Base-by-base conservation (phyloP, 495 filamentous ascomycete species). In the Aspergillus funiculosus region DNA sequence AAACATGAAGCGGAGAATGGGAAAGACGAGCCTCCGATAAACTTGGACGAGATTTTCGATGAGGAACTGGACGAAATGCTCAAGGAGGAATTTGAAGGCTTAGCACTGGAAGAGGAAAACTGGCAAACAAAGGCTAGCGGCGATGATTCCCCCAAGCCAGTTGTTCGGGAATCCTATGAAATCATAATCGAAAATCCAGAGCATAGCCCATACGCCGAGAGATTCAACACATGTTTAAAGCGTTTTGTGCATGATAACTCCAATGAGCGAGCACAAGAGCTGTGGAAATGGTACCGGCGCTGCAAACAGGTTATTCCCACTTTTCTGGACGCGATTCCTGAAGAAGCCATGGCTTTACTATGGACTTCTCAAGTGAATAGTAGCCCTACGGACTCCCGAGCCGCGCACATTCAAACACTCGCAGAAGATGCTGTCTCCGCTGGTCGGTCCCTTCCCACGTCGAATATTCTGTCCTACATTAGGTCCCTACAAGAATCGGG, bases 391-490 rank as follows among this genome's bases (percentile, higher is more conserved):
- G 27, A 42, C 11, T 2, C 53, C 19, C 50, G 60, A 27, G 75
- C 81, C 61, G 61, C 67, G 9, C 81, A 81, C 62, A 54, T 86
- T 13, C 76, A 79, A 43, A 54, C 64, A 8, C 64, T 90, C 10
- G 66, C 75, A 5, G 70, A 79, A 56, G 86, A 89, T 51, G 80
- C 84, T 60, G 58, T 66, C 19, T 66, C 75, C 8, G 66, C 74
- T 27, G 78, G 76, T 7, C 66, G 71, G 39, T 41, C 63, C 7
- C 66, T 89, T 39, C 55, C 67, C 1, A 69, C 69, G 2, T 63
- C 75, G 8, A 79, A 87, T 50, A 74, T 77, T 35, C 66, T 87
- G 15, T 64, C 81, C 6, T 81, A 79, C 36, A 78, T 88, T 29
- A 78, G 83, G 46, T 76, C 80, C 43, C 63, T 82, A 24, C 81